Evolutionary conservation across 176 grass and related monocot genomes (phyloP).

Genomic region (Phoenix dactylifera): DNA sequence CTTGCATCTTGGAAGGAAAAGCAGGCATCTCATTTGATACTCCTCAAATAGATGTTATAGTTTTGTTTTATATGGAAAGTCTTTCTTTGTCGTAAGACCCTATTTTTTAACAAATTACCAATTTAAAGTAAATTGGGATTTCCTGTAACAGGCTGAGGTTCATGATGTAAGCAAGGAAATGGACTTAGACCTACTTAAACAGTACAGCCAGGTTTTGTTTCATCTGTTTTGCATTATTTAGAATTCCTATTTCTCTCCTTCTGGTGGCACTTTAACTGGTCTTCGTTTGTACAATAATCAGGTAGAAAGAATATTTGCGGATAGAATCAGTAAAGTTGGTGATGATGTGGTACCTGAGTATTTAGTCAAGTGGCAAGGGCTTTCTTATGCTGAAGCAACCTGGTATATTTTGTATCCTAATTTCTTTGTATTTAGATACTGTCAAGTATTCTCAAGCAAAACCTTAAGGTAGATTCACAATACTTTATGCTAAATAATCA

Average conservation of each 20-base stretch:
- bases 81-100: too few relatives aligned
- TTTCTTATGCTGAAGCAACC: slow-evolving; percentile 98
- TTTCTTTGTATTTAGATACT: neutral
- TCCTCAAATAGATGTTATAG: too few relatives aligned
- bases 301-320: slow-evolving; percentile 99
- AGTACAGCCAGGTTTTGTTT: slow-evolving; percentile 88
- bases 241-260: slow-evolving; percentile 16
- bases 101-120: too few relatives aligned
- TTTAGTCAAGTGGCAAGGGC: slow-evolving; percentile 99
- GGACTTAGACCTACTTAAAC: slow-evolving; percentile 95
- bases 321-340: slow-evolving; percentile 71
- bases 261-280: slow-evolving; percentile 10
- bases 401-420: slow-evolving; percentile 48
- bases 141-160: slow-evolving; percentile 62
- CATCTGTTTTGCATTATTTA: neutral
- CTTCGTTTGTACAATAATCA: slow-evolving; percentile 44
- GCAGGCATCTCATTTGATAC: too few relatives aligned
- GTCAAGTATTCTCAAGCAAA: too few relatives aligned
- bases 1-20: too few relatives aligned
- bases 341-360: slow-evolving; percentile 91
- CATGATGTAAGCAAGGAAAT: slow-evolving; percentile 99
- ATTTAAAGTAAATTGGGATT: too few relatives aligned
- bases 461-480: too few relatives aligned
- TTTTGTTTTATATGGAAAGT: too few relatives aligned
- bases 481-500: too few relatives aligned